Evolutionary conservation across 345 rosid species (phyloP).

Genomic region (Mangifera indica): DNA sequence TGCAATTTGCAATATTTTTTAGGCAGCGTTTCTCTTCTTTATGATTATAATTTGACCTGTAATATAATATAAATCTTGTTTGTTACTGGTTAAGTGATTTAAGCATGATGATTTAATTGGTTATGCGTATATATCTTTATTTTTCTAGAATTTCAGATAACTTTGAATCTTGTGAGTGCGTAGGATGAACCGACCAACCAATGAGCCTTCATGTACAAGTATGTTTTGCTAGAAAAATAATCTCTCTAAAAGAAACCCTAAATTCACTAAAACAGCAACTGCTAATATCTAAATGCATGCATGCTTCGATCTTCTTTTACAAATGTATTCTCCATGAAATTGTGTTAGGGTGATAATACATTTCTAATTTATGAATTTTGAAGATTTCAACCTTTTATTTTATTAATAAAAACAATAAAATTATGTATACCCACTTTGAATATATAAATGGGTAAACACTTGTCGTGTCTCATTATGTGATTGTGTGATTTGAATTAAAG

Average conservation of each 20-base stretch:
- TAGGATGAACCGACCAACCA: conserved; percentile 38
- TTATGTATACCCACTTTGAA: no score
- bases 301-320: background rate
- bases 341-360: background rate
- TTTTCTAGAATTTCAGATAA: conserved; percentile 5
- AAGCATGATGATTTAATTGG: background rate
- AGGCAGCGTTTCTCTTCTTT: background rate
- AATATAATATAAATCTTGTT: background rate
- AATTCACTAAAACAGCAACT: background rate
- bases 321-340: background rate
- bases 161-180: conserved; percentile 21
- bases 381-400: background rate
- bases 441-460: no score
- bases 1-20: conserved; percentile 15
- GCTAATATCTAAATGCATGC: background rate
- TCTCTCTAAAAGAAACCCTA: background rate
- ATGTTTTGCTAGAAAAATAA: conserved; percentile 14
- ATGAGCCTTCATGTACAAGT: conserved; percentile 30
- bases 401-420: no score
- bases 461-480: no score
- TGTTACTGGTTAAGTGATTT: background rate
- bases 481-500: no score
- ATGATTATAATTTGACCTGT: background rate
- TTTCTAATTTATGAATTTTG: background rate
- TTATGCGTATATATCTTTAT: no score